These are phyloP conservation scores for Micractinium sp. DNA, from an alignment of 139 green algal genomes.

Conservation along the genomic window DNA sequence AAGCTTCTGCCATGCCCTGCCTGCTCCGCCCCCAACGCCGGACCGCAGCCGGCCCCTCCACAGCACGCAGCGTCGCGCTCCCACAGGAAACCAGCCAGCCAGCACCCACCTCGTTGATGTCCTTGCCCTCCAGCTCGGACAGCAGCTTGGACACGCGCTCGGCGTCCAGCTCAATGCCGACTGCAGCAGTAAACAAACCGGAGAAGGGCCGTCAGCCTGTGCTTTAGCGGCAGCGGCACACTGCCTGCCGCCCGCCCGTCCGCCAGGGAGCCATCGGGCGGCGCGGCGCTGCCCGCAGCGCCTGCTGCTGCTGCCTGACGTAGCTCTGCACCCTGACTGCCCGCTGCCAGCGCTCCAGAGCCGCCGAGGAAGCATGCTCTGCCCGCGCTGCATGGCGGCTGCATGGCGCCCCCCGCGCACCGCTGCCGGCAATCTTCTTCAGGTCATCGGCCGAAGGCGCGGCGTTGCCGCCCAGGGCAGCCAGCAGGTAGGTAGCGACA, in stretches of 20 bases:
- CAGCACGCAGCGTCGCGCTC: too few relatives aligned
- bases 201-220: neutral
- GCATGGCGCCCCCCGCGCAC: constrained; percentile 53
- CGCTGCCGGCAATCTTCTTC: constrained; percentile 62
- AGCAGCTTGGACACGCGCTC: constrained; percentile 67
- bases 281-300: neutral
- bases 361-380: neutral
- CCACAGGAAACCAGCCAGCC: too few relatives aligned
- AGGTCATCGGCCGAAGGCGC: constrained; percentile 70
- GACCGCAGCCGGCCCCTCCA: too few relatives aligned
- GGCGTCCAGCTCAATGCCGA: constrained; percentile 72
- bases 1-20: too few relatives aligned
- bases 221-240: neutral
- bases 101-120: constrained; percentile 64
- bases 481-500: constrained; percentile 61
- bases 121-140: constrained; percentile 80
- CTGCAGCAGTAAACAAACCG: constrained; percentile 36
- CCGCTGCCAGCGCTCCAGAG: neutral
- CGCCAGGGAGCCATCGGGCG: neutral
- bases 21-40: too few relatives aligned
- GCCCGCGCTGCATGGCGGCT: neutral
- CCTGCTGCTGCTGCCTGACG: neutral
- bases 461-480: constrained; percentile 73
- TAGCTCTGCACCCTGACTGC: neutral
- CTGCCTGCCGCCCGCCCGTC: neutral